These are phyloP conservation scores for Aspergillus panamensis DNA, from an alignment of 495 filamentous ascomycete genomes.

Conservation along the genomic window DNA sequence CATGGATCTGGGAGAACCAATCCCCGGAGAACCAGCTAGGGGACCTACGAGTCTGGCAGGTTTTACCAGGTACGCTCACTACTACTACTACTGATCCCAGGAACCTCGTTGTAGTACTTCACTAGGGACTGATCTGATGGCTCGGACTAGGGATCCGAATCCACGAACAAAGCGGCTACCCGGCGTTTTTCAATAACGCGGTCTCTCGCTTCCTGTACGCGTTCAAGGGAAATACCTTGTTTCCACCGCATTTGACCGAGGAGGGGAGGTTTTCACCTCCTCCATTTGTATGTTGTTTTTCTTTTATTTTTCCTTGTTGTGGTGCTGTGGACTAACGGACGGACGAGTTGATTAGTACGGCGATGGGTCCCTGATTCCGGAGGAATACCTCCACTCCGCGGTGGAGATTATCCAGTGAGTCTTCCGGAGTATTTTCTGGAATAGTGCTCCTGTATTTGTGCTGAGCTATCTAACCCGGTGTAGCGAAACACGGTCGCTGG, in stretches of 20 bases:
- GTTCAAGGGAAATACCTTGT: background rate
- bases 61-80: slow-evolving; percentile 2
- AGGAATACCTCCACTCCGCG: background rate
- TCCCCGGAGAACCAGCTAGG: background rate
- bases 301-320: no score
- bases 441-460: no score
- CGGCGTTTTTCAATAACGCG: slow-evolving; percentile 5
- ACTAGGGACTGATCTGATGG: no score
- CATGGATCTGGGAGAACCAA: slow-evolving; percentile 4
- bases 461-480: background rate
- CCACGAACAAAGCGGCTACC: background rate
- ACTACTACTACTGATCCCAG: background rate
- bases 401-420: slow-evolving; percentile 6
- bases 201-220: slow-evolving; percentile 7
- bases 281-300: background rate
- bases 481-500: background rate
- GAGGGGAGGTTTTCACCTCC: background rate
- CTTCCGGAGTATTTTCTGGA: background rate
- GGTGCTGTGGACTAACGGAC: no score
- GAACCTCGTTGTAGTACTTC: no score
- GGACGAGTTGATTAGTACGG: background rate
- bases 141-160: background rate
- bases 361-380: slow-evolving; percentile 1
- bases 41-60: slow-evolving; percentile 6
- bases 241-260: slow-evolving; percentile 1